phyloP scores from a whole-genome alignment of 139 green algal genomes.

The Asterochloris sp. region DNA sequence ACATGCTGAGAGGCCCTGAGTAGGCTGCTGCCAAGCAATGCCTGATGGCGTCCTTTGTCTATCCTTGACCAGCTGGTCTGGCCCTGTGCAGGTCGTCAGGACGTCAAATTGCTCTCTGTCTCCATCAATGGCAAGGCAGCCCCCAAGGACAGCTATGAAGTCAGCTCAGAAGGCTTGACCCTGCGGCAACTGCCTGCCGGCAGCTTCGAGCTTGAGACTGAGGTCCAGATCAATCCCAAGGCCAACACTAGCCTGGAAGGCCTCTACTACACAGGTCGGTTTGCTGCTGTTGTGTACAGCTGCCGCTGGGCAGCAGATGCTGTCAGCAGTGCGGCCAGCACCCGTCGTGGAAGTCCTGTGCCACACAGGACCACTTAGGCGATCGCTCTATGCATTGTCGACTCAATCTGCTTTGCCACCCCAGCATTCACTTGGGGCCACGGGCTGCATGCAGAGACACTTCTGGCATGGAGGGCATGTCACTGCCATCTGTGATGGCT shows the following conservation, averaged over 20 bases:
- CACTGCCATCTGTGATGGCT: no score
- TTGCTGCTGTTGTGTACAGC: neutral
- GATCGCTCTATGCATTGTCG: conserved; percentile 58
- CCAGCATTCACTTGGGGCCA: no score
- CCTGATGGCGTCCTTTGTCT: neutral
- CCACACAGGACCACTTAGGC: no score
- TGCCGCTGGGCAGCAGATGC: no score
- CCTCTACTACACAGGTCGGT: conserved; percentile 27
- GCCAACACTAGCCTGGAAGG: conserved; percentile 95
- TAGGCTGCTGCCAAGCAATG: neutral
- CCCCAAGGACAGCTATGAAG: conserved; percentile 25
- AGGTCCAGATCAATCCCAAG: conserved; percentile 78
- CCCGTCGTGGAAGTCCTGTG: neutral
- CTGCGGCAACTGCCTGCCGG: conserved; percentile 22
- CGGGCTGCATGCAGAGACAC: no score
- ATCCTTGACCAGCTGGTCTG: neutral
- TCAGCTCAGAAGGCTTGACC: conserved; percentile 29
- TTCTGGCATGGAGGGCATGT: no score
- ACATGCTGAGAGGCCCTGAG: neutral
- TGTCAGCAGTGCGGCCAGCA: no score
- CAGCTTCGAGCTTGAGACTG: conserved; percentile 45
- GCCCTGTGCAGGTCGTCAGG: conserved; percentile 28
- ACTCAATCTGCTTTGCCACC: no score
- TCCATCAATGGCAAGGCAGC: conserved; percentile 42
- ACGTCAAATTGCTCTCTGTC: conserved; percentile 57